phyloP scores from a whole-genome alignment of 805 yeast species.

The Wickerhamiella kurtzmanii region DNA sequence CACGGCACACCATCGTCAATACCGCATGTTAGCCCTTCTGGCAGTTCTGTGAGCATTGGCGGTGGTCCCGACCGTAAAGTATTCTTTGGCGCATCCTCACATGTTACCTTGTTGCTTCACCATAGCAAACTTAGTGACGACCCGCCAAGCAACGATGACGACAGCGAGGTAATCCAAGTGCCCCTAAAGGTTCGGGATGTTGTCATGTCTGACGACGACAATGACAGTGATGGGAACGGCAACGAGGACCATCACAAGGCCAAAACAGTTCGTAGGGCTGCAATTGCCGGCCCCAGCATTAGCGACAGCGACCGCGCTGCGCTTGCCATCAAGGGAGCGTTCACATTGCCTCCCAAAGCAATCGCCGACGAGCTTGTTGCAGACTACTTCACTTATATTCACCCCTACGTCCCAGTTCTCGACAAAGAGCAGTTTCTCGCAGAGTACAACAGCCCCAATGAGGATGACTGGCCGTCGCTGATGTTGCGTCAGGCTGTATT shows the following conservation, averaged over 20 bases:
- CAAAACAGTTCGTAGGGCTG: not conserved
- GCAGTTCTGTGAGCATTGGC: not conserved
- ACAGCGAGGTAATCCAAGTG: not conserved
- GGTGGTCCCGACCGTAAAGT: not conserved
- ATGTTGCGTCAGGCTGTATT: slow-evolving; percentile 62
- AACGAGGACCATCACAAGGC: slow-evolving; percentile 3
- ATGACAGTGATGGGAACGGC: not conserved
- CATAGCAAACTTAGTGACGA: not conserved
- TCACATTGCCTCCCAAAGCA: slow-evolving; percentile 47
- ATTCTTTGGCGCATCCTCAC: slow-evolving; percentile 9
- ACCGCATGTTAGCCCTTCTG: not conserved
- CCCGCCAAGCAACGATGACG: not conserved
- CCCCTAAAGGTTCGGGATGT: not conserved
- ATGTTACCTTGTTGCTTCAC: not conserved
- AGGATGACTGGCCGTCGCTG: slow-evolving; percentile 39
- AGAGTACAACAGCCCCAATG: slow-evolving; percentile 42
- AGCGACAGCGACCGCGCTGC: slow-evolving; percentile 21
- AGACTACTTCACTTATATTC: slow-evolving; percentile 48
- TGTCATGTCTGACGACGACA: not conserved
- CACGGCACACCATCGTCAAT: not conserved
- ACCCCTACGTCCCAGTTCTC: slow-evolving; percentile 57
- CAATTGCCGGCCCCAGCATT: not conserved
- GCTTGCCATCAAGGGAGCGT: slow-evolving; percentile 54
- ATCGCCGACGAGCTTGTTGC: slow-evolving; percentile 48
- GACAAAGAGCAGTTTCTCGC: slow-evolving; percentile 49